Evolutionary conservation across 306 rosid genomes (phyloP).

Genomic region (Pachyrhizus erosus): DNA sequence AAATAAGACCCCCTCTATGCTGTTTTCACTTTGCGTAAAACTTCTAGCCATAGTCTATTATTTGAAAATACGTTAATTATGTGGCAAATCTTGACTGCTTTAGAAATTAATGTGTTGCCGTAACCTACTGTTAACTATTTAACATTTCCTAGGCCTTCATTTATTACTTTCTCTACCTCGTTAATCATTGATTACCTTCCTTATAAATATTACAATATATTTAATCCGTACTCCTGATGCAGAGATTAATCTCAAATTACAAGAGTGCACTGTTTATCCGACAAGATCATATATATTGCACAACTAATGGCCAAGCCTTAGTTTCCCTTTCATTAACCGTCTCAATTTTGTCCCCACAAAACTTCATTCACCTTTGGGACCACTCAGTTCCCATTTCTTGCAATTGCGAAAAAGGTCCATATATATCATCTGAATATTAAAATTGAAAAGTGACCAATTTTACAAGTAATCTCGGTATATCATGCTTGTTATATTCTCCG

Average conservation of each 20-base stretch:
- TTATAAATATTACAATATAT: not conserved
- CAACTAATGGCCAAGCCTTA: constrained; percentile 18
- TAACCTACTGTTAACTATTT: not conserved
- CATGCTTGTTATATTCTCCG: constrained; percentile 24
- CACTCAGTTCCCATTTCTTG: constrained; percentile 43
- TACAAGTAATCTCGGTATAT: constrained; percentile 51
- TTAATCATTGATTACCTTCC: not conserved
- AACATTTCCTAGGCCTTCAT: not conserved
- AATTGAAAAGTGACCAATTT: constrained; percentile 49
- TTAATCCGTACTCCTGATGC: not conserved
- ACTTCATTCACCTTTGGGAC: constrained; percentile 41
- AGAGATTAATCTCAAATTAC: constrained; percentile 9
- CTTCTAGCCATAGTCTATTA: not conserved
- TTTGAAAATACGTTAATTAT: not conserved
- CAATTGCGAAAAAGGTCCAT: constrained; percentile 49
- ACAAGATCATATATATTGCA: constrained; percentile 33
- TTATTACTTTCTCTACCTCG: not conserved
- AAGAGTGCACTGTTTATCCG: constrained; percentile 25
- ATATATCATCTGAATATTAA: constrained; percentile 45
- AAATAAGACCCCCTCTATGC: not conserved
- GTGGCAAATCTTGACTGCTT: constrained; percentile 9
- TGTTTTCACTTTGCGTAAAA: constrained; percentile 29
- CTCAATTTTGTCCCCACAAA: constrained; percentile 43
- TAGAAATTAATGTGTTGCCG: not conserved
- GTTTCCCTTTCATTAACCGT: constrained; percentile 41